Percentiles rank a stretch among this genome's conserved stretches.
These are phyloP conservation scores for Lathyrus aphaca DNA, from an alignment of 306 rosid genomes.

Conservation along the genomic window DNA sequence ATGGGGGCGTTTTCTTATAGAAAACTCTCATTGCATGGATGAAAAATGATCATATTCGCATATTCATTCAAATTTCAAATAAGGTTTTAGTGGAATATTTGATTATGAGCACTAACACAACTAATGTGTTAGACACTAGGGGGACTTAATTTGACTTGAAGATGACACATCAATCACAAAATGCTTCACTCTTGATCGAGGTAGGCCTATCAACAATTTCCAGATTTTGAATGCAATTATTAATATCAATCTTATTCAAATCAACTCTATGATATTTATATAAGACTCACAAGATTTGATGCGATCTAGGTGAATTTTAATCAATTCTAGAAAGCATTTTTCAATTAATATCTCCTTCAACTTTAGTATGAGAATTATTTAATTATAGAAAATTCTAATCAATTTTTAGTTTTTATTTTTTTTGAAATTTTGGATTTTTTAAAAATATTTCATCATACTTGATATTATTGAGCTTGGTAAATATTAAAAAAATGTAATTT, in stretches of 20 bases:
- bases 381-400: too few species aligned
- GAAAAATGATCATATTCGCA: neutral
- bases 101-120: conserved; percentile 52
- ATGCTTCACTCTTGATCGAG: conserved; percentile 17
- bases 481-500: too few species aligned
- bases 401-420: too few species aligned
- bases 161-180: conserved; percentile 35
- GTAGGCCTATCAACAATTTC: neutral
- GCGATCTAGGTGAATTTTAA: too few species aligned
- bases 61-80: conserved; percentile 42
- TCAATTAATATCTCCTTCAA: too few species aligned
- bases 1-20: neutral
- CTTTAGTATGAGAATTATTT: too few species aligned
- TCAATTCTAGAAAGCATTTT: too few species aligned
- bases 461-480: too few species aligned
- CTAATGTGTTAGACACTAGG: conserved; percentile 16
- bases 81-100: conserved; percentile 52
- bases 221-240: neutral
- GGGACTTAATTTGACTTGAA: conserved; percentile 43
- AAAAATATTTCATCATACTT: too few species aligned
- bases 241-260: neutral
- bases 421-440: too few species aligned
- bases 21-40: conserved; percentile 15
- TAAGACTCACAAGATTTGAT: too few species aligned
- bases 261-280: neutral